Conservation (phyloP, 768 basidiomycete genomes). For the Termitomyces sp. region DNA sequence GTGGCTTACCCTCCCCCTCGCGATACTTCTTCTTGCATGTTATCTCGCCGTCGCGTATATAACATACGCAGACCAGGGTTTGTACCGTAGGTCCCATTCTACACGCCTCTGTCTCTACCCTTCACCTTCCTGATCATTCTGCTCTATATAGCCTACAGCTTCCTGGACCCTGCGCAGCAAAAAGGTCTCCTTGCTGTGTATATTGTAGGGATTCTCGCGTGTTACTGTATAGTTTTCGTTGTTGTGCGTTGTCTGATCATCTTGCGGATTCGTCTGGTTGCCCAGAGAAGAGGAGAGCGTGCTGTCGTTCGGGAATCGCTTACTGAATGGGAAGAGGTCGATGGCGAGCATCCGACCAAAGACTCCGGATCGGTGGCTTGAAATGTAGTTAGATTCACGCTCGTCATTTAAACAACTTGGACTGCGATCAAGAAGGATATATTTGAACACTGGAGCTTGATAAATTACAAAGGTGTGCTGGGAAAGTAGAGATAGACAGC, state of each 20-base stretch:
- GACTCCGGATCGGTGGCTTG: neutral
- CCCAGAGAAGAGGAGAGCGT: constrained; percentile 6
- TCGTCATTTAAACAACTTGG: neutral
- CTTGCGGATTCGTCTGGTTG: constrained; percentile 29
- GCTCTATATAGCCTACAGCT: constrained; percentile 53
- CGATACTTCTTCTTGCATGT: constrained; percentile 42
- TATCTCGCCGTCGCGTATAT: constrained; percentile 72
- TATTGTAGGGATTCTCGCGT: constrained; percentile 54
- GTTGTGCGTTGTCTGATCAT: constrained; percentile 37
- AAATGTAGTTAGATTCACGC: neutral
- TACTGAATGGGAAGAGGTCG: constrained; percentile 44
- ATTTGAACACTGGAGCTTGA: neutral
- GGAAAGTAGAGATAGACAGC: neutral
- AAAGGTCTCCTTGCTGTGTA: constrained; percentile 48
- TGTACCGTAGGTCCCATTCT: constrained; percentile 48
- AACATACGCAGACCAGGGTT: constrained; percentile 51
- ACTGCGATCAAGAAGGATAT: neutral
- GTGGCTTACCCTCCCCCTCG: constrained; percentile 44
- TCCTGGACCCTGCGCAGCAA: constrained; percentile 50
- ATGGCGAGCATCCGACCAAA: constrained; percentile 12
- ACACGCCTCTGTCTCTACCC: neutral
- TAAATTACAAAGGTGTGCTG: neutral
- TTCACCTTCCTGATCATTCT: neutral
- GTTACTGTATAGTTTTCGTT: constrained; percentile 45
- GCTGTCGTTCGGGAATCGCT: constrained; percentile 17